Conservation (phyloP, 495 filamentous ascomycete genomes). For the Articulospora tetracladia region DNA sequence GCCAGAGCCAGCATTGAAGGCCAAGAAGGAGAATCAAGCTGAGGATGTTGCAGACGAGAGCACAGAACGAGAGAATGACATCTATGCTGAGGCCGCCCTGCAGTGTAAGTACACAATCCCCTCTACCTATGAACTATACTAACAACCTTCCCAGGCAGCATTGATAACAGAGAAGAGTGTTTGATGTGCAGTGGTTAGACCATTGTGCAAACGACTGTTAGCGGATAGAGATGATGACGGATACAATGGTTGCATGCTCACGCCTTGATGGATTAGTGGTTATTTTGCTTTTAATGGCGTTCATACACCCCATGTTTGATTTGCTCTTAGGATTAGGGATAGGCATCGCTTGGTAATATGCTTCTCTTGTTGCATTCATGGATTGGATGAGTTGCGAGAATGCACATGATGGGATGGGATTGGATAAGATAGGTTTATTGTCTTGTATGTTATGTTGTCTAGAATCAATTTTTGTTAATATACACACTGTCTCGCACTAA, state of each 20-base stretch:
- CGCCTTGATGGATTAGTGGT: constrained; percentile 6
- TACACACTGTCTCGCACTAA: neutral
- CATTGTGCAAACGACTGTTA: neutral
- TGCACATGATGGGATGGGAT: neutral
- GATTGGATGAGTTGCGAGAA: neutral
- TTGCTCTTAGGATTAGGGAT: neutral
- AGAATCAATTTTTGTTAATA: neutral
- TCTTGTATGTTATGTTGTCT: neutral
- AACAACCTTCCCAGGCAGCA: constrained; percentile 53
- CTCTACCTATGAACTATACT: constrained; percentile 4
- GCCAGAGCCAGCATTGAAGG: constrained; percentile 44
- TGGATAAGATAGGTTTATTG: neutral
- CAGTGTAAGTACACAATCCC: constrained; percentile 58
- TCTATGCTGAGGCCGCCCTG: constrained; percentile 88
- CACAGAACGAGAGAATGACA: constrained; percentile 74
- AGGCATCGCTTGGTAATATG: neutral
- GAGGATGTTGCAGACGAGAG: constrained; percentile 65
- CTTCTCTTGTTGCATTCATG: neutral
- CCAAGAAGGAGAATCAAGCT: constrained; percentile 47
- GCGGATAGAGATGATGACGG: constrained; percentile 13
- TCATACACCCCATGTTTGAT: neutral
- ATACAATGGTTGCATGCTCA: constrained; percentile 22
- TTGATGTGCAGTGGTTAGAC: constrained; percentile 78
- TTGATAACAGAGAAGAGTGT: constrained; percentile 87
- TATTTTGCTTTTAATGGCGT: constrained; percentile 1